phyloP scores from a whole-genome alignment of 805 yeast species.

The Cephaloascus albidus region DNA sequence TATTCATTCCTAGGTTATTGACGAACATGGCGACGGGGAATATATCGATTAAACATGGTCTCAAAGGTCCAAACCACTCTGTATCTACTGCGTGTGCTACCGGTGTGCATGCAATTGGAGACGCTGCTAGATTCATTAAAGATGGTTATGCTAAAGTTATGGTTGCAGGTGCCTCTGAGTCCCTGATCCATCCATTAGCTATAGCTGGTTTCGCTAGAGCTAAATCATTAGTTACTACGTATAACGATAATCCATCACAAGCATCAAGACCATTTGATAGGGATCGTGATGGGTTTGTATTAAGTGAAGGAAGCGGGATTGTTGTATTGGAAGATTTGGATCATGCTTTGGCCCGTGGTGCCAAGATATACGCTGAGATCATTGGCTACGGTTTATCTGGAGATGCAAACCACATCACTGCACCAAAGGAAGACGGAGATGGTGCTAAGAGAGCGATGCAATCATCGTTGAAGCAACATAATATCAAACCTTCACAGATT shows the following conservation, averaged over 20 bases:
- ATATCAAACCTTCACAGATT: constrained; percentile 35
- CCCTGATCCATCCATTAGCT: constrained; percentile 77
- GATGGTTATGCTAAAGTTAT: constrained; percentile 79
- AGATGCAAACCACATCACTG: constrained; percentile 89
- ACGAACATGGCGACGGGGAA: constrained; percentile 95
- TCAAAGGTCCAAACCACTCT: constrained; percentile 81
- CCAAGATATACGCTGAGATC: constrained; percentile 69
- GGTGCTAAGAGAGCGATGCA: constrained; percentile 84
- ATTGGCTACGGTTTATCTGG: constrained; percentile 86
- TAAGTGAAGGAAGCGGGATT: constrained; percentile 90
- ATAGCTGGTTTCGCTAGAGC: constrained; percentile 90
- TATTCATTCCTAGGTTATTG: constrained; percentile 75
- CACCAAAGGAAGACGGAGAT: constrained; percentile 73
- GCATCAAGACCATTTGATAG: constrained; percentile 87
- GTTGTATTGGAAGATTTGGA: constrained; percentile 67
- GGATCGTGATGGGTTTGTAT: constrained; percentile 75
- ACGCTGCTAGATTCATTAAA: constrained; percentile 72
- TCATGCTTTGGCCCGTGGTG: constrained; percentile 56
- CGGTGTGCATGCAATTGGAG: constrained; percentile 90
- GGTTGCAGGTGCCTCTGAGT: constrained; percentile 93
- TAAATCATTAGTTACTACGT: constrained; percentile 60
- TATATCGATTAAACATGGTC: constrained; percentile 66
- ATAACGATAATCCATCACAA: constrained; percentile 47
- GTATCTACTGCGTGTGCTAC: constrained; percentile 97
- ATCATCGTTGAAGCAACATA: constrained; percentile 53